Base-by-base conservation (phyloP, 2,329 filamentous ascomycete species). In the Chrysoporthe deuterocubensis region DNA sequence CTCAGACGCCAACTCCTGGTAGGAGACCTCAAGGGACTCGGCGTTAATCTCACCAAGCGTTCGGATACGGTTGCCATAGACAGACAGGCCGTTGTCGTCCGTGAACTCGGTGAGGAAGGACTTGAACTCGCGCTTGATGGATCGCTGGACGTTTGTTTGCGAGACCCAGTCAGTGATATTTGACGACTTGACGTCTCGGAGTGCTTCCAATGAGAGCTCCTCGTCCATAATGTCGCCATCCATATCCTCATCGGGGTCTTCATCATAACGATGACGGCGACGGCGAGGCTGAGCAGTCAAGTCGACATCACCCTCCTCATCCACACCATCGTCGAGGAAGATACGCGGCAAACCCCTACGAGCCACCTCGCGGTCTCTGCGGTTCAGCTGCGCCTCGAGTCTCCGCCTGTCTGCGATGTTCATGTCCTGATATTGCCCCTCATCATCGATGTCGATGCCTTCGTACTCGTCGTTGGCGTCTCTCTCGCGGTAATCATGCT, bases 41-140 rank as follows among this genome's bases (percentile, higher is more conserved):
- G 94, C 93, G 78, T 99, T 99, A 77, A 97, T 86, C 80, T 98
- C 95, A 83, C 96, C 96, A n/a, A 99, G 88, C 0, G 93, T 97
- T 72, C 93, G 89, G 72, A 99, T 97, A 66, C 94, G 92, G 73
- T 93, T 94, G 65, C 96, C 96, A 78, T 99, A 99, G 62, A 99
- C 94, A 0, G 96, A 99, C 4, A 89, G 90, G 65, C 94, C 94
- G 71, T 91, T 89, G 65, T 94, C 89, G 75, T 99, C 96, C 6
- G 90, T 97, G 78, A 96, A 98, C 74, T 97, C 95, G 13, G 96
- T 98, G 74, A 99, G 83, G 83, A 99, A 99, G 3, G 92, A 91
- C 79, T 97, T 97, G 87, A 99, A 99, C 80, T 99, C 96, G 75
- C 95, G 89, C 76, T 94, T 94, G 79, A 99, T 96, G 1, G 94